These are phyloP conservation scores for Cyathus striatus DNA, from an alignment of 768 basidiomycete species.

Conservation along the genomic window DNA sequence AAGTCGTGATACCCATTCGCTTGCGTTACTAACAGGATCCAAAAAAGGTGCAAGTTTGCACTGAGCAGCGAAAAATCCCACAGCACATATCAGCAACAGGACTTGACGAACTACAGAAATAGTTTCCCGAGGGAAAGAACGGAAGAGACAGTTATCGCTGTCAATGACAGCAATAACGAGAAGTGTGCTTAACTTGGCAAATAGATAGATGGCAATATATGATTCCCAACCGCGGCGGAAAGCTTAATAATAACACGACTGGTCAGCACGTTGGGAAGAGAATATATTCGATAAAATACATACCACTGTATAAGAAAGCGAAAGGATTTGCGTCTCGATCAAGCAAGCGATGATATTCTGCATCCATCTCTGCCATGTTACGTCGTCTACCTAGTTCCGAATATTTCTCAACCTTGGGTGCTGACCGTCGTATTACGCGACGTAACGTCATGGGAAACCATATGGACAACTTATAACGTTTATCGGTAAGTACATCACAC, in stretches of 20 bases:
- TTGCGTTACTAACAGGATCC: slow-evolving; percentile 69
- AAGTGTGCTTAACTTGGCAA: slow-evolving; percentile 65
- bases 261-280: neutral
- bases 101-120: slow-evolving; percentile 58
- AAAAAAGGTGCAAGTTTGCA: slow-evolving; percentile 59
- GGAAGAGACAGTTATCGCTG: slow-evolving; percentile 71
- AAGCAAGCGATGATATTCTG: slow-evolving; percentile 65
- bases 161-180: slow-evolving; percentile 63
- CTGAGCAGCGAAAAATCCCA: slow-evolving; percentile 58
- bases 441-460: slow-evolving; percentile 68
- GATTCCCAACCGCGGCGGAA: slow-evolving; percentile 69
- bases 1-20: slow-evolving; percentile 67
- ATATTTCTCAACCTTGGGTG: slow-evolving; percentile 61
- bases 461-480: slow-evolving; percentile 46
- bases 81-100: slow-evolving; percentile 49
- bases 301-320: slow-evolving; percentile 66
- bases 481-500: neutral
- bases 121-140: slow-evolving; percentile 40
- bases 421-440: slow-evolving; percentile 46
- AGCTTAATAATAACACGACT: slow-evolving; percentile 27
- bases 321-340: slow-evolving; percentile 63
- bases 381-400: slow-evolving; percentile 68
- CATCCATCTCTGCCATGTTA: slow-evolving; percentile 51
- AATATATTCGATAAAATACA: slow-evolving; percentile 10
- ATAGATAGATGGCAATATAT: slow-evolving; percentile 60